Evolutionary conservation across 257 asterid species (phyloP).

Genomic region (Coffea canephora): DNA sequence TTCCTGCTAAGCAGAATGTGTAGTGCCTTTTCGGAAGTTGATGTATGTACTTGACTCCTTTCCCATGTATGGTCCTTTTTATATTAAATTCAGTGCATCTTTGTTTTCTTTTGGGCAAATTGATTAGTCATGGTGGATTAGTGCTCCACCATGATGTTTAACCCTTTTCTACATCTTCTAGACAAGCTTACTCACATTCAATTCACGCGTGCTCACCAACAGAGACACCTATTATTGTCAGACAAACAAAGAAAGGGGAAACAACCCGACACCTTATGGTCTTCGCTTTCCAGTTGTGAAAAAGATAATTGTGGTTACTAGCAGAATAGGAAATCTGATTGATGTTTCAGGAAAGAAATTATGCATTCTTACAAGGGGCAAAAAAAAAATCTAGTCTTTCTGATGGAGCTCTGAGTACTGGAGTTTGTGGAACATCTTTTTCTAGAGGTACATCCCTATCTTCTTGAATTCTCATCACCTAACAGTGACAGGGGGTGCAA

Average conservation of each 20-base stretch:
- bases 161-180: background rate
- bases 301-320: background rate
- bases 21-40: background rate
- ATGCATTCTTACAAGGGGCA: too few species aligned
- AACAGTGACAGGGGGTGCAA: too few species aligned
- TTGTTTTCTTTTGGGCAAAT: background rate
- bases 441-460: too few species aligned
- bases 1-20: background rate
- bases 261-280: background rate
- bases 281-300: background rate
- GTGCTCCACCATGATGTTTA: background rate
- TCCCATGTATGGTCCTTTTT: background rate
- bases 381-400: too few species aligned
- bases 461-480: too few species aligned
- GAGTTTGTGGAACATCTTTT: too few species aligned
- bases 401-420: too few species aligned
- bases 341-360: background rate
- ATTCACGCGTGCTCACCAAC: conserved; percentile 3
- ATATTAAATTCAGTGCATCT: background rate
- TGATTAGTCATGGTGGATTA: background rate
- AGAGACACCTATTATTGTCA: background rate
- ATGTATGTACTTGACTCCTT: background rate
- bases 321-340: background rate
- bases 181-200: background rate
- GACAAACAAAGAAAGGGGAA: conserved; percentile 3